Base-by-base conservation (phyloP, 257 asterid species). In the Gentiana straminea region DNA sequence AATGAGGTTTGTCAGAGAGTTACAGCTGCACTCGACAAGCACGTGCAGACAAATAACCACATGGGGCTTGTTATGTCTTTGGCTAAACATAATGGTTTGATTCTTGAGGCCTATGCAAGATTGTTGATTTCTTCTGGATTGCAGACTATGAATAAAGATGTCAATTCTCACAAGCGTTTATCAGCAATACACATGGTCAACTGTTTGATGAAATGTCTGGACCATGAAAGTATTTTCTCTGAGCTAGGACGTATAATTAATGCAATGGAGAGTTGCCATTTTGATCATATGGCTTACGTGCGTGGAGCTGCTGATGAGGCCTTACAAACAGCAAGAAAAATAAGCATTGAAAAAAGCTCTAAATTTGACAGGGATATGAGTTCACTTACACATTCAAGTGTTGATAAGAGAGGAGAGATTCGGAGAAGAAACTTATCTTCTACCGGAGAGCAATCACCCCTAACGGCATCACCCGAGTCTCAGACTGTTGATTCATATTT, bases 221-320 rank as follows among this genome's bases (percentile, higher is more conserved):
- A 91, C 66, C 86, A 86, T 5, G 83, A 75, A 69, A 83, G 97
- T 70, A 59, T 87, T 66, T 69, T 64, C 24, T 85, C 93, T 35
- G 97, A 87, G 61, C 13, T 91, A 73, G 83, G 71, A 59, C 55
- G 68, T 73, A 77, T 91, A 54, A 80, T 84, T 35, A 73, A 73
- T 75, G 98, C 79, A 67, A 85, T 91, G 93, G 94, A 87, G 68
- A 81, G 67, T 55, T 91, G 95, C 54, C 97, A 84, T 66, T 70
- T 71, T 52, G 95, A 81, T 66, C 79, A 85, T 59, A 83, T 87
- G 88, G 84, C 84, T 37, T 87, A 77, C 75, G 93, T 91, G 46
- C 66, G 83, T 33, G 90, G 90, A 56, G 98, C 98, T 70, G 98
- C 96, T 66, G 87, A 79, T 71, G 98, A 87, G 80, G 84, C 90